These are phyloP conservation scores for Cochlearia excelsa DNA, from an alignment of 345 rosid genomes.

Conservation along the genomic window DNA sequence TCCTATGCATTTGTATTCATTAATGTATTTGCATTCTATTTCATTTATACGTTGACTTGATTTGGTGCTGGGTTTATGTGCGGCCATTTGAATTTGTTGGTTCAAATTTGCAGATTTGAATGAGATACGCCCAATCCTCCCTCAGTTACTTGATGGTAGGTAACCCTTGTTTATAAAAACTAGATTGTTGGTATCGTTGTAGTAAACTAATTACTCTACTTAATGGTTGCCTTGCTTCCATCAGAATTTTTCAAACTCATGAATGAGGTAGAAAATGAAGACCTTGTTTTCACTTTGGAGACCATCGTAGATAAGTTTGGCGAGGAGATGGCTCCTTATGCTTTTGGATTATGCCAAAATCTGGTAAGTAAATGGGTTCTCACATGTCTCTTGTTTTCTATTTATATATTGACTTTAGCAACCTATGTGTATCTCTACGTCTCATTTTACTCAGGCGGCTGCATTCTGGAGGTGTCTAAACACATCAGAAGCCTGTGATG, in stretches of 20 bases:
- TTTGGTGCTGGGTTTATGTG: background rate
- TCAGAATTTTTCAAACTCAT: constrained; percentile 90
- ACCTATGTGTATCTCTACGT: background rate
- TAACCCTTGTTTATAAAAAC: constrained; percentile 21
- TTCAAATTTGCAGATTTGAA: constrained; percentile 61
- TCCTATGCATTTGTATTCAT: constrained; percentile 21
- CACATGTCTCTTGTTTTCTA: constrained; percentile 13
- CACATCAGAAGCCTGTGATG: constrained; percentile 83
- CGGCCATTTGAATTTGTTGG: constrained; percentile 11
- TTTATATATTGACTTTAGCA: constrained; percentile 8
- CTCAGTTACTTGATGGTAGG: constrained; percentile 87
- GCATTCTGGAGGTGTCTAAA: constrained; percentile 96
- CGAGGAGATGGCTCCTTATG: constrained; percentile 96
- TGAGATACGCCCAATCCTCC: constrained; percentile 91
- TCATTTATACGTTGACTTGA: too few species aligned
- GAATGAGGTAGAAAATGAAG: constrained; percentile 98
- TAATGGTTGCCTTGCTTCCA: constrained; percentile 15
- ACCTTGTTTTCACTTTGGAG: constrained; percentile 86
- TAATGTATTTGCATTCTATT: background rate
- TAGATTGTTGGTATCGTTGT: constrained; percentile 8
- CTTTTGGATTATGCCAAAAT: constrained; percentile 90
- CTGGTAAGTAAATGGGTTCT: constrained; percentile 51
- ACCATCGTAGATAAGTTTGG: constrained; percentile 94
- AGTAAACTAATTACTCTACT: constrained; percentile 12
- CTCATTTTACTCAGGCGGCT: constrained; percentile 56